Percentiles rank a stretch among this genome's conserved stretches.
phyloP scores from a whole-genome alignment of 331 rosid species.

The Malus hybrid region DNA sequence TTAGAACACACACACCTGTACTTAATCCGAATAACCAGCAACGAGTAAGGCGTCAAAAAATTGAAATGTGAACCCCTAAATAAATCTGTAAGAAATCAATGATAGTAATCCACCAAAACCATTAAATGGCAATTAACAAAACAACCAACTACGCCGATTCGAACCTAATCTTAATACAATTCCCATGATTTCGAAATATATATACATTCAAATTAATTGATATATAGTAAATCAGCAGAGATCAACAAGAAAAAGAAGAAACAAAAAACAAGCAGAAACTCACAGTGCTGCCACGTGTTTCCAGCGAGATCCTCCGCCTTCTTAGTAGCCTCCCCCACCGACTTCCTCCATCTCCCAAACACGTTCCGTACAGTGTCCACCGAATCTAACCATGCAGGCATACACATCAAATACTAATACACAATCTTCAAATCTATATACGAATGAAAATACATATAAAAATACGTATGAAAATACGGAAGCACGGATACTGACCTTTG shows the following conservation, averaged over 20 bases:
- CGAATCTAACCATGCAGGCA: slow-evolving; percentile 42
- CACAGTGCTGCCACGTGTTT: slow-evolving; percentile 95
- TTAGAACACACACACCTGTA: background rate
- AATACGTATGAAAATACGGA: background rate
- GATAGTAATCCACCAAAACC: too few species aligned
- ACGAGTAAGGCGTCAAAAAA: too few species aligned
- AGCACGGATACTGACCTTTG: slow-evolving; percentile 39
- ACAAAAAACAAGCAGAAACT: slow-evolving; percentile 11
- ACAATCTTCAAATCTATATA: background rate
- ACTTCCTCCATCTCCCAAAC: slow-evolving; percentile 70
- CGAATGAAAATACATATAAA: background rate
- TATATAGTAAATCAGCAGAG: background rate
- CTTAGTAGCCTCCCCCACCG: slow-evolving; percentile 66
- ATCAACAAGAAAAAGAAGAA: background rate
- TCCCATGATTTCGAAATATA: too few species aligned
- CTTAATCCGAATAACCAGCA: background rate
- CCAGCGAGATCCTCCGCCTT: slow-evolving; percentile 87
- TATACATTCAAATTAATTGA: too few species aligned
- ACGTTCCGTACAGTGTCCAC: slow-evolving; percentile 50
- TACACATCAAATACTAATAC: background rate
- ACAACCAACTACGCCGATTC: too few species aligned
- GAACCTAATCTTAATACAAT: too few species aligned
- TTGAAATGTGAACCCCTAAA: too few species aligned
- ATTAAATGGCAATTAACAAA: too few species aligned
- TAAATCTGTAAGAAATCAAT: too few species aligned